Base-by-base conservation (phyloP, 2,329 filamentous ascomycete species). In the Erysiphe neolycopersici region DNA sequence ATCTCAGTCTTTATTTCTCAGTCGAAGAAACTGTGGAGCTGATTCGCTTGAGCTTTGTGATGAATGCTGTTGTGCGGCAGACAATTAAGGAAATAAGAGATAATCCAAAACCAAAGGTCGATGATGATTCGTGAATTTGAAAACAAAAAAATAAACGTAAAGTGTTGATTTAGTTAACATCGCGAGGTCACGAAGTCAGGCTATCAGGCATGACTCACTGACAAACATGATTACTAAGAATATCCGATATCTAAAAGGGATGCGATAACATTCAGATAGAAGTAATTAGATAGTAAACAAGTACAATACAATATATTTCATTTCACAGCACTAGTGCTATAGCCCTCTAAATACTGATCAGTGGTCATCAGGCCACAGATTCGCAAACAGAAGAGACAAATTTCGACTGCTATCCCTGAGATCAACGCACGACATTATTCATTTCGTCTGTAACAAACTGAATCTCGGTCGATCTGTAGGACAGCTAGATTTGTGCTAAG, bases 41-140 rank as follows among this genome's bases (percentile, higher is more conserved):
- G 51, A 68, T 77, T 39, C 62, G 66, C 42, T 62, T 72, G 17
- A 76, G 72, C 54, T 78, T 78, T 51, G 73, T 74, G 57, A 67
- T 71, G 51, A 77, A 76, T 54, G 54, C 63, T 9, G 61, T 47
- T 17, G 70, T 70, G 18, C 66, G 66, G 52, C 68, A 72, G 50
- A 65, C 70, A 14, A 64, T 75, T 38, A 61, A 60, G 47, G 69
- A 75, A 57, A 75, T 77, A 48, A 62, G 62, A 49, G 61, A 62
- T 44, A 66, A 65, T 43, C 64, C 48, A 5, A 26, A 35, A 16
- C 49, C 49, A 0, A 51, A 26, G 22, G 8, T 26, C 22, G 22
- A 26, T 26, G 22, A 26, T 26, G 22, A 26, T 26, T 5, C 22
- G 22, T 26, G 8, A 26, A 26, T 5, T 26, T 26, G 22, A 26